These are phyloP conservation scores for Scenedesmus sp. DNA, from an alignment of 163 green algal genomes.

Conservation along the genomic window DNA sequence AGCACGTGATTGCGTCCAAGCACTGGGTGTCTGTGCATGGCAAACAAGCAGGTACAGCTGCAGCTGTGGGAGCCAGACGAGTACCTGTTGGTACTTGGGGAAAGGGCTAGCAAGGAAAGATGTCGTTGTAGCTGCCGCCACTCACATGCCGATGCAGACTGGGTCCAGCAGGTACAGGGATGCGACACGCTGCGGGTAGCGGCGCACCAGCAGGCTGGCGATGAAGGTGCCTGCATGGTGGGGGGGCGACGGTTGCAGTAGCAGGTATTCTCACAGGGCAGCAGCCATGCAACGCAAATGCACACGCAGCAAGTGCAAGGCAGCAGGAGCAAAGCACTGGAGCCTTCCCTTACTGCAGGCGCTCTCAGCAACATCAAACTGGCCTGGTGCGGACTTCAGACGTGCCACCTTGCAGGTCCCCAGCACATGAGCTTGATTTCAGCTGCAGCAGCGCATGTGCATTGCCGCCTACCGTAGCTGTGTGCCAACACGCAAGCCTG, in stretches of 20 bases:
- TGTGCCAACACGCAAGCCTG: not conserved
- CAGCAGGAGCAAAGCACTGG: not conserved
- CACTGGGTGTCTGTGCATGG: too few species aligned
- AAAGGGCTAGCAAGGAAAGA: not conserved
- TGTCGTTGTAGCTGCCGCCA: not conserved
- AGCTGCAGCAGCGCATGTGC: not conserved
- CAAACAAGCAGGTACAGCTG: too few species aligned
- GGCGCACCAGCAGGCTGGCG: not conserved
- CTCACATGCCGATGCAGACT: slow-evolving; percentile 46
- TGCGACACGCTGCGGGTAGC: slow-evolving; percentile 4
- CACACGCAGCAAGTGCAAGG: not conserved
- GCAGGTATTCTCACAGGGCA: not conserved
- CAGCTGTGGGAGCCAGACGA: too few species aligned
- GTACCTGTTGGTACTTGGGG: not conserved
- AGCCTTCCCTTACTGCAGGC: not conserved
- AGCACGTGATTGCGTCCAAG: too few species aligned
- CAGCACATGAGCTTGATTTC: too few species aligned
- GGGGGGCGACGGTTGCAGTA: not conserved
- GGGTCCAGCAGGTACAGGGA: slow-evolving; percentile 37
- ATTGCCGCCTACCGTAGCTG: not conserved
- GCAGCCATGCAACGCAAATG: not conserved
- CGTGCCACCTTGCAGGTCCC: not conserved
- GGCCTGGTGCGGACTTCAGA: not conserved
- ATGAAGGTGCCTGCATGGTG: slow-evolving; percentile 36
- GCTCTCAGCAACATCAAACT: not conserved